Conservation (phyloP, 805 yeast species). For the Candida michaelii region DNA sequence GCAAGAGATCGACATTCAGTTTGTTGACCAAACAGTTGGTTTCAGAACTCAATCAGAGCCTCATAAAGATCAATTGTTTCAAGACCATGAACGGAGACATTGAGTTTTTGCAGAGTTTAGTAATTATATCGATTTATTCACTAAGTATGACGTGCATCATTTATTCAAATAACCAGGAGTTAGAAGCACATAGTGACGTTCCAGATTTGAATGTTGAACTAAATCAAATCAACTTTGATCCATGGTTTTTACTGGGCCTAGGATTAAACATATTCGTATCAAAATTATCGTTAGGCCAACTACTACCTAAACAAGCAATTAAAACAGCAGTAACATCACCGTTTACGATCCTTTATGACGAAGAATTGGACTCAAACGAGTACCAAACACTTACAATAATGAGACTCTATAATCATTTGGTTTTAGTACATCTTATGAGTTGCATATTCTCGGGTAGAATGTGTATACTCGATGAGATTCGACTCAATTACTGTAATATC, state of each 20-base stretch:
- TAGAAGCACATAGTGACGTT: neutral
- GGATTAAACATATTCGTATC: conserved; percentile 65
- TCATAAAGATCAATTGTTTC: conserved; percentile 30
- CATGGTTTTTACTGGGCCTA: conserved; percentile 66
- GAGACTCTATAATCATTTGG: conserved; percentile 71
- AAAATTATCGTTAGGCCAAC: conserved; percentile 45
- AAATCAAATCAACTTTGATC: conserved; percentile 55
- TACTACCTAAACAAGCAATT: conserved; percentile 21
- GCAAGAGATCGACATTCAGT: conserved; percentile 37
- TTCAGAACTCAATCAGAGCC: conserved; percentile 46
- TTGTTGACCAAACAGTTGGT: conserved; percentile 47
- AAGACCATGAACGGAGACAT: conserved; percentile 33
- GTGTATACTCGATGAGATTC: conserved; percentile 59
- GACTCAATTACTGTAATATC: conserved; percentile 58
- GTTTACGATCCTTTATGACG: conserved; percentile 32
- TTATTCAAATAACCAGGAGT: conserved; percentile 10
- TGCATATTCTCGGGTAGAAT: conserved; percentile 65
- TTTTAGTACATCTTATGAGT: conserved; percentile 64
- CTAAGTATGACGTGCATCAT: conserved; percentile 53
- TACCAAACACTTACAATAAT: conserved; percentile 55
- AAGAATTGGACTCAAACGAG: conserved; percentile 36
- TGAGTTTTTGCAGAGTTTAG: conserved; percentile 69
- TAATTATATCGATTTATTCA: conserved; percentile 64
- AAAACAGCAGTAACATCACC: conserved; percentile 17
- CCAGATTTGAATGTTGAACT: conserved; percentile 14